phyloP scores from a whole-genome alignment of 306 rosid genomes.

The Luffa aegyptiaca region DNA sequence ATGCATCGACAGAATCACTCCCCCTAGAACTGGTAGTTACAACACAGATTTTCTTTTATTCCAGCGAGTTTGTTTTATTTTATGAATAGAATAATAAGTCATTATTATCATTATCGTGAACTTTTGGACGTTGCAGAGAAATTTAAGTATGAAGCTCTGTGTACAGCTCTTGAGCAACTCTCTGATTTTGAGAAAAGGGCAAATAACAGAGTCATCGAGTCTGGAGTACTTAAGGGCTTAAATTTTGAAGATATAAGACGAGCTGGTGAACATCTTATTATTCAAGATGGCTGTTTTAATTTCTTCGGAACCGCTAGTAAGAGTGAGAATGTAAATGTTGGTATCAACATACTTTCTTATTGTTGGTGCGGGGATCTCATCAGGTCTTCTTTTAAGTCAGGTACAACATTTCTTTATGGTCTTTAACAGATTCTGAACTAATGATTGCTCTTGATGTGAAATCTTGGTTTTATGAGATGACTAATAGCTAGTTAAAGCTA shows the following conservation, averaged over 20 bases:
- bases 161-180: constrained; percentile 64
- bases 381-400: constrained; percentile 75
- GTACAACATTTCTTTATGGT: constrained; percentile 37
- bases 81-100: not conserved
- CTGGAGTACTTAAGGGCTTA: constrained; percentile 86
- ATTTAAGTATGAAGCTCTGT: constrained; percentile 48
- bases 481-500: no score
- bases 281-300: constrained; percentile 78
- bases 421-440: not conserved
- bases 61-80: not conserved
- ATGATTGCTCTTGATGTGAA: not conserved
- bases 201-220: constrained; percentile 72
- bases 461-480: no score
- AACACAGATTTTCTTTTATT: not conserved
- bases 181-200: constrained; percentile 79
- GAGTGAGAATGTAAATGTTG: constrained; percentile 55
- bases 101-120: constrained; percentile 16
- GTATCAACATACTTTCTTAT: constrained; percentile 79
- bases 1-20: constrained; percentile 70
- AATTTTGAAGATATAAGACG: constrained; percentile 79
- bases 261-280: constrained; percentile 84
- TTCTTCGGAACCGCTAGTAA: constrained; percentile 56
- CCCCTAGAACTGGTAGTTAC: constrained; percentile 41
- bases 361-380: constrained; percentile 99
- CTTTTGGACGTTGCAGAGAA: constrained; percentile 38